phyloP scores from a whole-genome alignment of 2,329 filamentous ascomycete species.

The Talaromyces islandicus region DNA sequence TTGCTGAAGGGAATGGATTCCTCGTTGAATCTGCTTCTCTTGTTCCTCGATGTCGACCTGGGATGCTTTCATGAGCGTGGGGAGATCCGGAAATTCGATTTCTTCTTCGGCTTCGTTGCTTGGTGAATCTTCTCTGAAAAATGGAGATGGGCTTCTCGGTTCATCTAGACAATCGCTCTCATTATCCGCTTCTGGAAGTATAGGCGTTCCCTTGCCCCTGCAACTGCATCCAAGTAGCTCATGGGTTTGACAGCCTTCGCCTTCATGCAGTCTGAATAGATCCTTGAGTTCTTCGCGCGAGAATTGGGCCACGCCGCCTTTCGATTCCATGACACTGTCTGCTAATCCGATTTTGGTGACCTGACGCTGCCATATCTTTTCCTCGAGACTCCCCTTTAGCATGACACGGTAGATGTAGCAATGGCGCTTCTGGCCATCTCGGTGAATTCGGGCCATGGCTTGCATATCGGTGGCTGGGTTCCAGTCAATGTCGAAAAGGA shows the following conservation, averaged over 20 bases:
- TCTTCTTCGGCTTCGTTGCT: constrained; percentile 9
- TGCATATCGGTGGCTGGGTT: constrained; percentile 69
- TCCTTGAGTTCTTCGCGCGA: constrained; percentile 61
- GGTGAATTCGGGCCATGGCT: constrained; percentile 68
- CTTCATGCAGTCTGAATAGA: constrained; percentile 60
- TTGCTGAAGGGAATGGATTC: constrained; percentile 10
- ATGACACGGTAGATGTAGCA: constrained; percentile 66
- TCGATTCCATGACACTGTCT: constrained; percentile 65
- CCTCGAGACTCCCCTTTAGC: constrained; percentile 63
- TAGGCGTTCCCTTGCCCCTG: constrained; percentile 44
- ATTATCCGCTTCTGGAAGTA: neutral
- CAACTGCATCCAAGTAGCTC: constrained; percentile 60
- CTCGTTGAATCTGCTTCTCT: constrained; percentile 23
- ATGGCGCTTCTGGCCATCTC: constrained; percentile 62
- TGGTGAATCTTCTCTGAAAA: constrained; percentile 3
- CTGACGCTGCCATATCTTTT: constrained; percentile 70
- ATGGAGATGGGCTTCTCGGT: constrained; percentile 2
- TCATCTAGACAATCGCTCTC: constrained; percentile 12
- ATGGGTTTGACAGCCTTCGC: constrained; percentile 60
- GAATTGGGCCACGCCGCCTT: constrained; percentile 54
- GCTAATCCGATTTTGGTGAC: constrained; percentile 65
- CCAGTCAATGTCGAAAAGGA: constrained; percentile 71
- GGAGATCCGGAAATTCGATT: constrained; percentile 23
- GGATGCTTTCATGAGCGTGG: constrained; percentile 34
- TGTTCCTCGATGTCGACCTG: constrained; percentile 31